phyloP scores from a whole-genome alignment of 1,284 basidiomycete species.

The Ceratobasidium sp. region DNA sequence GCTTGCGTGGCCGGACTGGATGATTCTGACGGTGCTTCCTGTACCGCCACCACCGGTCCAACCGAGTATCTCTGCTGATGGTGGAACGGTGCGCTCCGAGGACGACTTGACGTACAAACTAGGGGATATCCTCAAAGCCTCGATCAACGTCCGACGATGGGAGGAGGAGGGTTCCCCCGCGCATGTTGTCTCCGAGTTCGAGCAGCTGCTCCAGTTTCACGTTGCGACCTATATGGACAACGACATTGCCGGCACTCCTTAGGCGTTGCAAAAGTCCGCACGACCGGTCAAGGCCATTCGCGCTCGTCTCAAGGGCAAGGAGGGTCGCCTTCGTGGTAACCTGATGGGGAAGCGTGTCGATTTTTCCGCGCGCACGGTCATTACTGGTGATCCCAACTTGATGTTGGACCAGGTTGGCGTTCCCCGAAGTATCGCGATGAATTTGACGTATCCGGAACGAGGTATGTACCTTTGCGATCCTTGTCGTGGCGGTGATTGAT shows the following conservation, averaged over 20 bases:
- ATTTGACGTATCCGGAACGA: constrained; percentile 97
- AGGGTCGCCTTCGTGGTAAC: constrained; percentile 97
- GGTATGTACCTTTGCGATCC: constrained; percentile 69
- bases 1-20: constrained; percentile 99
- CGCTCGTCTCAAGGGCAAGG: constrained; percentile 98
- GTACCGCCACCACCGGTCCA: constrained; percentile 98
- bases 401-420: constrained; percentile 98
- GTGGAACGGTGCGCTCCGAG: constrained; percentile 95
- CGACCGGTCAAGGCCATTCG: constrained; percentile 99
- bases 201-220: constrained; percentile 97
- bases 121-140: constrained; percentile 97
- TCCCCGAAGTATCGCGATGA: constrained; percentile 97
- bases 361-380: constrained; percentile 99
- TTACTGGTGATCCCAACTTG: constrained; percentile 98
- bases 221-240: constrained; percentile 99
- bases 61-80: constrained; percentile 96
- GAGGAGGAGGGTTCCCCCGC: constrained; percentile 98
- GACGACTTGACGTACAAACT: constrained; percentile 99
- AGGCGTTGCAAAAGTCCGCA: constrained; percentile 97
- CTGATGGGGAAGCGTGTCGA: constrained; percentile 99
- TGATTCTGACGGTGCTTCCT: constrained; percentile 98
- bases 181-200: constrained; percentile 96
- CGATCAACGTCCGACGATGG: constrained; percentile 90
- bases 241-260: constrained; percentile 98
- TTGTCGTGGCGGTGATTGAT: constrained; percentile 36